phyloP scores from a whole-genome alignment of 2,329 filamentous ascomycete genomes.

The Aspergillus fumigatiaffinis region DNA sequence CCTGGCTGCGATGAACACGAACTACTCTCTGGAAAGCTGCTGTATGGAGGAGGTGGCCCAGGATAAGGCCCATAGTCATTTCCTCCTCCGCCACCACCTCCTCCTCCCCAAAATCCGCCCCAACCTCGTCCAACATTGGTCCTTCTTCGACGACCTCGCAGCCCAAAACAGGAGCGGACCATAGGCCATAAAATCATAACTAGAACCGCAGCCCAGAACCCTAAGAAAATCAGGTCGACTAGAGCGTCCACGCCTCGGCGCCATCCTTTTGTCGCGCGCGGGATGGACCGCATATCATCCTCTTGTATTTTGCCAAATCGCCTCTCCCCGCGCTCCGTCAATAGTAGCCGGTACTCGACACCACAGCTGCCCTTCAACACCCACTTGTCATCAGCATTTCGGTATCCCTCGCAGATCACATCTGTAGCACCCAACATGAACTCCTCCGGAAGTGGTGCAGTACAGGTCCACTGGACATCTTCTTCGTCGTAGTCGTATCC shows the following conservation, averaged over 20 bases:
- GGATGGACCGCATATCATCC: conserved; percentile 23
- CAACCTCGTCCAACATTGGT: conserved; percentile 9
- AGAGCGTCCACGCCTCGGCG: conserved; percentile 10
- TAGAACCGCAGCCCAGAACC: conserved; percentile 28
- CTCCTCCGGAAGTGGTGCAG: conserved; percentile 58
- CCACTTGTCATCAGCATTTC: conserved; percentile 69
- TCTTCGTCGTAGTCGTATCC: conserved; percentile 73
- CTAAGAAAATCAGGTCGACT: conserved; percentile 31
- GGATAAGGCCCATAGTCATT: conserved; percentile 32
- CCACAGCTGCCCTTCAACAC: conserved; percentile 90
- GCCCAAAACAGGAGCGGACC: conserved; percentile 22
- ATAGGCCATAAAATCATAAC: conserved; percentile 25
- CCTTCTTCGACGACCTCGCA: conserved; percentile 19
- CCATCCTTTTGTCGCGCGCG: not conserved
- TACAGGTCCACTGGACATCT: conserved; percentile 90
- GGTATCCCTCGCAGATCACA: conserved; percentile 88
- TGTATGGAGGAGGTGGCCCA: conserved; percentile 41
- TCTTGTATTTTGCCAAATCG: conserved; percentile 58
- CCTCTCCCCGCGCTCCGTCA: conserved; percentile 73
- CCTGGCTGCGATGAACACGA: conserved; percentile 16
- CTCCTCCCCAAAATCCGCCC: conserved; percentile 32
- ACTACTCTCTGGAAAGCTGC: conserved; percentile 23
- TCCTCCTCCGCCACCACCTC: conserved; percentile 23
- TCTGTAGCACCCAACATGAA: conserved; percentile 80
- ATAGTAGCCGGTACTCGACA: conserved; percentile 76